A percentile compares a stretch with the other conserved stretches of the same genome.
These are phyloP conservation scores for Teratosphaeria epicoccoides DNA, from an alignment of 2,329 filamentous ascomycete species.

Conservation along the genomic window DNA sequence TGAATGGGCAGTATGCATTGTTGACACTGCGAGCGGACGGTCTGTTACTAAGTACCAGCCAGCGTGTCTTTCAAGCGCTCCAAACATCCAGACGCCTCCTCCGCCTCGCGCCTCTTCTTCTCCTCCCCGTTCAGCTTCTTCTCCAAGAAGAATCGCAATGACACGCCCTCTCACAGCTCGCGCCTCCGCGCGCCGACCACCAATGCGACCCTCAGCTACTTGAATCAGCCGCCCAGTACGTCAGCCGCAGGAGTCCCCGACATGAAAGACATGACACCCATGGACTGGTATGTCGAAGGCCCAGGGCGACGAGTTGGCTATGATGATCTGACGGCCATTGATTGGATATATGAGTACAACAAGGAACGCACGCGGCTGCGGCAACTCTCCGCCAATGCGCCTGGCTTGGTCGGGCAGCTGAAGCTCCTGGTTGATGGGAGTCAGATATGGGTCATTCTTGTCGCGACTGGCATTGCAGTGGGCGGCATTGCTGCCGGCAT, in stretches of 20 bases:
- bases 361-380: conserved; percentile 85
- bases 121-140: conserved; percentile 27
- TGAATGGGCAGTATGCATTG: conserved; percentile 34
- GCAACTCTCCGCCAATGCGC: conserved; percentile 58
- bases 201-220: conserved; percentile 33
- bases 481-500: conserved; percentile 80
- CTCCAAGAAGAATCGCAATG: conserved; percentile 15
- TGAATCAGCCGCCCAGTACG: conserved; percentile 27
- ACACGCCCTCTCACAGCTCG: conserved; percentile 19
- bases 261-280: conserved; percentile 33
- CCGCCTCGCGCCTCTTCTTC: conserved; percentile 39
- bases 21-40: background rate
- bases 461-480: conserved; percentile 73
- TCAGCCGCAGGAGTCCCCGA: conserved; percentile 31
- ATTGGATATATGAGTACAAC: conserved; percentile 98
- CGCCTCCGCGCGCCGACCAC: conserved; percentile 20
- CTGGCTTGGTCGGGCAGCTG: conserved; percentile 61
- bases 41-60: background rate
- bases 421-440: conserved; percentile 69
- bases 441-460: conserved; percentile 83
- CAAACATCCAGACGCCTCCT: conserved; percentile 35
- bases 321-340: conserved; percentile 91
- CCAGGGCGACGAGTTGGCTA: conserved; percentile 85
- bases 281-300: conserved; percentile 84
- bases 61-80: conserved; percentile 59